Evolutionary conservation across 192 early-diverging fungal genomes (phyloP).

Genomic region (Backusella morwellensis): DNA sequence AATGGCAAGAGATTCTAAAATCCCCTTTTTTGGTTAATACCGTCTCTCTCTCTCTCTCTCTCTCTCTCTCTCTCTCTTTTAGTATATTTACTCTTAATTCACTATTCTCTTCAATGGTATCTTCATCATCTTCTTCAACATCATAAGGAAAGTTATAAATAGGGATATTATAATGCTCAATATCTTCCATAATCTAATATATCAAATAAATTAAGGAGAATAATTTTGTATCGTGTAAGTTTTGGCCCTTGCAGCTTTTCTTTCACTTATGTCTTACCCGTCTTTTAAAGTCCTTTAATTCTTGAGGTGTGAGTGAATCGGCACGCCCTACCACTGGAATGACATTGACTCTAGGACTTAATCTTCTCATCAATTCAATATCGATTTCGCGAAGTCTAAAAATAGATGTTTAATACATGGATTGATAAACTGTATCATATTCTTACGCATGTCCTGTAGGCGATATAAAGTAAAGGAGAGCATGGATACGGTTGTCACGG

Average conservation of each 20-base stretch:
- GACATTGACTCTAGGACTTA: conserved; percentile 92
- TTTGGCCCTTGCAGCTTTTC: conserved; percentile 18
- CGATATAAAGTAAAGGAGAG: conserved; percentile 95
- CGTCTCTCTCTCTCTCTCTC: no score
- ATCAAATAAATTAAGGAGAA: conserved; percentile 20
- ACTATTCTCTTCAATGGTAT: conserved; percentile 97
- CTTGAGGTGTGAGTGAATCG: conserved; percentile 87
- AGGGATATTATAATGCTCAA: conserved; percentile 91
- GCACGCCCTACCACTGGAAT: conserved; percentile 96
- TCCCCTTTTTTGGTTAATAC: not conserved
- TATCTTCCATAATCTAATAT: conserved; percentile 88
- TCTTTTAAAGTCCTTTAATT: conserved; percentile 87
- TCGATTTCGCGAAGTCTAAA: conserved; percentile 89
- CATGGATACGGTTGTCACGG: conserved; percentile 95
- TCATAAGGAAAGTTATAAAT: conserved; percentile 98
- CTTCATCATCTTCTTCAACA: conserved; percentile 95
- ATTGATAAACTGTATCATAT: no score
- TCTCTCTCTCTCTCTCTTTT: not conserved
- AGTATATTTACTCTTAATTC: conserved; percentile 66
- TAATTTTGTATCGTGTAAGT: conserved; percentile 17
- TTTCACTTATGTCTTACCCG: conserved; percentile 29
- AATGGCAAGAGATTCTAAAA: conserved; percentile 79
- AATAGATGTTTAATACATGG: not conserved
- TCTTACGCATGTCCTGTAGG: conserved; percentile 89
- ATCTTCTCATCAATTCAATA: conserved; percentile 87